Percentiles rank a stretch among this genome's conserved stretches.
Conservation (phyloP, 2,329 filamentous ascomycete species). For the Blumeria graminis region DNA sequence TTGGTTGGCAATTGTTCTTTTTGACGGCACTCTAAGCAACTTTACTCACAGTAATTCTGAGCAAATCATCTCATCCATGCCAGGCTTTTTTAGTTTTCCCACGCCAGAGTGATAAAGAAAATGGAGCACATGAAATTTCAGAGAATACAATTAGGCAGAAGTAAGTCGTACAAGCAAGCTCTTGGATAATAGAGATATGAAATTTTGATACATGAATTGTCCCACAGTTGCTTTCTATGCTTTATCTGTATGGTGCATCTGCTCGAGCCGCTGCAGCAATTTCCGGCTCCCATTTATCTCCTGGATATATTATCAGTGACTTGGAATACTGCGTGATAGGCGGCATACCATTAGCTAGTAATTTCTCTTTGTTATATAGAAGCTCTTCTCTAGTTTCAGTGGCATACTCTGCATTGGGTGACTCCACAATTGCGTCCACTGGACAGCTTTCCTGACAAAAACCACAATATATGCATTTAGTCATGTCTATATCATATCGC, state of each 20-base stretch:
- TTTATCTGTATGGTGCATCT: slow-evolving; percentile 73
- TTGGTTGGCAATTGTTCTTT: too few relatives aligned
- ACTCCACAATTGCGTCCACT: slow-evolving; percentile 77
- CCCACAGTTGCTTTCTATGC: neutral
- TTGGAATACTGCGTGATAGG: neutral
- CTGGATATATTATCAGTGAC: neutral
- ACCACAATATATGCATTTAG: slow-evolving; percentile 99
- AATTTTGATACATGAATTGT: too few relatives aligned
- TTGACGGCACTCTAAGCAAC: too few relatives aligned
- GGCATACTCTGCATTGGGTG: slow-evolving; percentile 50
- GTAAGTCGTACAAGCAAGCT: too few relatives aligned
- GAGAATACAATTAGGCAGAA: too few relatives aligned
- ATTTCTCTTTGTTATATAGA: slow-evolving; percentile 78
- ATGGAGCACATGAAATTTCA: too few relatives aligned
- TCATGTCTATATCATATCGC: slow-evolving; percentile 99
- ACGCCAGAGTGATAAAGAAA: too few relatives aligned
- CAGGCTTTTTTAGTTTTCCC: too few relatives aligned
- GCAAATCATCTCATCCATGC: too few relatives aligned
- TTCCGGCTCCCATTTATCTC: slow-evolving; percentile 96
- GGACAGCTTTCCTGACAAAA: slow-evolving; percentile 98
- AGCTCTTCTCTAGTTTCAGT: slow-evolving; percentile 74
- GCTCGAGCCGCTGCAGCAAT: slow-evolving; percentile 77
- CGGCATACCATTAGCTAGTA: slow-evolving; percentile 1
- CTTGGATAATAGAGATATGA: too few relatives aligned
- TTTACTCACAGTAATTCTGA: too few relatives aligned